Evolutionary conservation across 1,284 basidiomycete genomes (phyloP).

Genomic region (Tilletia indica): DNA sequence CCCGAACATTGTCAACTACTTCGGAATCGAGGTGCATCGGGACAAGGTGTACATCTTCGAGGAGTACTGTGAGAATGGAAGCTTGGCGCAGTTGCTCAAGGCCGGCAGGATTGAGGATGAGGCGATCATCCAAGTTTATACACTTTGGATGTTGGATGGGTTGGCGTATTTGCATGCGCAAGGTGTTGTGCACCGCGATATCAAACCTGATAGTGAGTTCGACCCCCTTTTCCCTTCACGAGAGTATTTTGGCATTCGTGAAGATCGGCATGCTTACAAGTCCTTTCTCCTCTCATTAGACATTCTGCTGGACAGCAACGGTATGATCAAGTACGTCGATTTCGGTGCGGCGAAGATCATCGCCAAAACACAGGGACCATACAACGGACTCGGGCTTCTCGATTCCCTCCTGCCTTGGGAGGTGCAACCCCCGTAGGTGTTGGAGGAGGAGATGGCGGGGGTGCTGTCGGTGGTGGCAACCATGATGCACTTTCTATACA

Average conservation of each 20-base stretch:
- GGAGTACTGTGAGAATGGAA: conserved; percentile 96
- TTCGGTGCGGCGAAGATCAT: conserved; percentile 98
- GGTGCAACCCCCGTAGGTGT: conserved; percentile 52
- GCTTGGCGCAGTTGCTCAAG: conserved; percentile 82
- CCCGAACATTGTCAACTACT: conserved; percentile 98
- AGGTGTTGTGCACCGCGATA: conserved; percentile 91
- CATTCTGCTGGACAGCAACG: conserved; percentile 87
- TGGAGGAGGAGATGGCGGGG: conserved; percentile 60
- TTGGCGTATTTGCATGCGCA: conserved; percentile 88
- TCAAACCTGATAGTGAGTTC: conserved; percentile 95
- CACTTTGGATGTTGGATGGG: conserved; percentile 94
- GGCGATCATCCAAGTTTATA: conserved; percentile 90
- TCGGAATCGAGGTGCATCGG: conserved; percentile 97
- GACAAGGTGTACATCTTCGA: conserved; percentile 99
- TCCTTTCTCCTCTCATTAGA: conserved; percentile 59
- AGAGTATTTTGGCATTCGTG: not conserved
- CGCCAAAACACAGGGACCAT: conserved; percentile 78
- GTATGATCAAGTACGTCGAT: conserved; percentile 95
- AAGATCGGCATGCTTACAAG: not conserved
- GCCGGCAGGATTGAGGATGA: conserved; percentile 96
- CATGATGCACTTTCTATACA: not conserved
- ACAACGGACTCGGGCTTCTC: conserved; percentile 35
- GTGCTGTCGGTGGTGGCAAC: conserved; percentile 20
- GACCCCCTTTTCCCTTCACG: conserved; percentile 1
- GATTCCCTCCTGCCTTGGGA: conserved; percentile 19